phyloP scores from a whole-genome alignment of 257 asterid genomes.

The Scutellaria minor region DNA sequence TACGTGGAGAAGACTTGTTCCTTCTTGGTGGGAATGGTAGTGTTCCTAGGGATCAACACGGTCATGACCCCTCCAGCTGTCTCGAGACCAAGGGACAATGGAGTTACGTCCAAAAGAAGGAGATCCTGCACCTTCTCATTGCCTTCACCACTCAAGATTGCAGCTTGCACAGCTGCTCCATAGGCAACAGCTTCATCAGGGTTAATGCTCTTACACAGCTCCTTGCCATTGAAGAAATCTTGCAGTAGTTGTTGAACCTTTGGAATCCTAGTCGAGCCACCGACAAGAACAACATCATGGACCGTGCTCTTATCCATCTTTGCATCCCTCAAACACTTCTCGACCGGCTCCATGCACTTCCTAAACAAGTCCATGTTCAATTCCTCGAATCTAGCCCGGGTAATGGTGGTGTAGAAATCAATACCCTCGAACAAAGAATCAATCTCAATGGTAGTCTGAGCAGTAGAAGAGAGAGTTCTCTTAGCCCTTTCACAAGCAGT shows the following conservation, averaged over 20 bases:
- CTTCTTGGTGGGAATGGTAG: constrained; percentile 46
- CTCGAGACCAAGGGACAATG: constrained; percentile 40
- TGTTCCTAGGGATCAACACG: constrained; percentile 40
- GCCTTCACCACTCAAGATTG: constrained; percentile 47
- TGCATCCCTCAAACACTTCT: constrained; percentile 49
- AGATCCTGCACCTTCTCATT: constrained; percentile 46
- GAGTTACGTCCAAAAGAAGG: constrained; percentile 43
- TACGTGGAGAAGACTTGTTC: constrained; percentile 46
- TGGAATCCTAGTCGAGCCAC: constrained; percentile 49
- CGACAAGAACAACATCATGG: constrained; percentile 43
- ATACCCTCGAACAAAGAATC: constrained; percentile 48
- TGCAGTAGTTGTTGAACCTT: constrained; percentile 48
- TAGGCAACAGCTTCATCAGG: constrained; percentile 49
- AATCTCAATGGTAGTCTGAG: constrained; percentile 47
- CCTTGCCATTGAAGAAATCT: constrained; percentile 50
- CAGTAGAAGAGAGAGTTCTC: constrained; percentile 48
- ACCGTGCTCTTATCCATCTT: constrained; percentile 44
- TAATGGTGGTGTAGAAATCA: constrained; percentile 42
- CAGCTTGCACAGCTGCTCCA: constrained; percentile 45
- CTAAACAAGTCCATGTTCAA: constrained; percentile 47
- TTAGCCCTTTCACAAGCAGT: constrained; percentile 52
- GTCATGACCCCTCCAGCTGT: constrained; percentile 54
- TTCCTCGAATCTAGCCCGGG: constrained; percentile 48
- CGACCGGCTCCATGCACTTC: constrained; percentile 51
- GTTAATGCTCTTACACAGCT: constrained; percentile 47